These are phyloP conservation scores for Cercospora zeina DNA, from an alignment of 2,329 filamentous ascomycete genomes.

Conservation along the genomic window DNA sequence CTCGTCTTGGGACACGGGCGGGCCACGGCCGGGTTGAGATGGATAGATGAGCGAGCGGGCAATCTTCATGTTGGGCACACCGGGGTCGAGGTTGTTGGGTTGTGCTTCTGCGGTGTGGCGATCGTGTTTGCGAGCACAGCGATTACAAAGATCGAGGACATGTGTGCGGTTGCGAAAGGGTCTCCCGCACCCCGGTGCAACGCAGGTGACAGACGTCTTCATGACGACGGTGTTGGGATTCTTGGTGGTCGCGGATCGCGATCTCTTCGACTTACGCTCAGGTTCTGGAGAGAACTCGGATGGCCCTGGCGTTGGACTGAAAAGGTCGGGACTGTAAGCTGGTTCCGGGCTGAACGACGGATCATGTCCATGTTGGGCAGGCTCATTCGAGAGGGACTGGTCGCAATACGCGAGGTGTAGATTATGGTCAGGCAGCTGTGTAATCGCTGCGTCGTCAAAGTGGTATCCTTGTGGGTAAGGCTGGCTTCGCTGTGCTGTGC, in stretches of 20 bases:
- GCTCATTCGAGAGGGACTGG: neutral
- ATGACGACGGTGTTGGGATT: conserved; percentile 1
- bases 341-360: conserved; percentile 3
- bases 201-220: conserved; percentile 16
- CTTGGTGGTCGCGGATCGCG: neutral
- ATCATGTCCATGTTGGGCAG: neutral
- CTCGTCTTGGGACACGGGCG: conserved; percentile 8
- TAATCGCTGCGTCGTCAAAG: neutral
- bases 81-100: conserved; percentile 20
- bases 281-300: conserved; percentile 12
- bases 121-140: conserved; percentile 24
- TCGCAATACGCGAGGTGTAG: conserved; percentile 12
- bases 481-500: neutral
- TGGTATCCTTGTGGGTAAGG: conserved; percentile 6
- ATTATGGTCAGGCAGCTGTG: conserved; percentile 12
- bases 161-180: conserved; percentile 16
- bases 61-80: conserved; percentile 13
- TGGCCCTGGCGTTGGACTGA: conserved; percentile 9
- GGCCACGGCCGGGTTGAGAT: conserved; percentile 13
- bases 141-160: conserved; percentile 21
- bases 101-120: conserved; percentile 21
- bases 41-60: conserved; percentile 22
- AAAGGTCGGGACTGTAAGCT: conserved; percentile 8
- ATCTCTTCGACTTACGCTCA: neutral
- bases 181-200: conserved; percentile 12